Evolutionary conservation across 768 basidiomycete genomes (phyloP).

Genomic region (Panellus pusillus): DNA sequence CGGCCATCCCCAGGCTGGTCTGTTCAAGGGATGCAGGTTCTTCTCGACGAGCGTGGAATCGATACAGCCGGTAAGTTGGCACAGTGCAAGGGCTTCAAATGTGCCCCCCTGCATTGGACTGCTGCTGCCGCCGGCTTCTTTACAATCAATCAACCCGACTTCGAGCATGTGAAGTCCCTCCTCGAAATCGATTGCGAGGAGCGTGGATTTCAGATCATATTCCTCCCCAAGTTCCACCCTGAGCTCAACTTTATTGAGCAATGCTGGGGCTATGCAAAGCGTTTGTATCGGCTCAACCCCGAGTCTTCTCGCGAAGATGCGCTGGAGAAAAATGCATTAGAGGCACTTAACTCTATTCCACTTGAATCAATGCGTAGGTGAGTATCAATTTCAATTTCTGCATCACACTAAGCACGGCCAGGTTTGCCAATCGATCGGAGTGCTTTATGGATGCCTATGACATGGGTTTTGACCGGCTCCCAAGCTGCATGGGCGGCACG

Average conservation of each 20-base stretch:
- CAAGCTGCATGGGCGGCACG: neutral
- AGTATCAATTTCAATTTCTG: neutral
- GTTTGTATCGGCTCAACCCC: neutral
- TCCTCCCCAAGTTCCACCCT: slow-evolving; percentile 6
- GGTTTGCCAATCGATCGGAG: neutral
- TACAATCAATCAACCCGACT: slow-evolving; percentile 32
- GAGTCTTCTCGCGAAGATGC: slow-evolving; percentile 20
- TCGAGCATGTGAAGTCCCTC: slow-evolving; percentile 24
- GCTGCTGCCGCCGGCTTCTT: slow-evolving; percentile 19
- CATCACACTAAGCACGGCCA: neutral
- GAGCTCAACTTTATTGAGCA: too few relatives aligned
- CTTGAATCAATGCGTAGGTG: neutral
- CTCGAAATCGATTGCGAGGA: slow-evolving; percentile 24
- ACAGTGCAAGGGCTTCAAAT: slow-evolving; percentile 19
- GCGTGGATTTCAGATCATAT: slow-evolving; percentile 21
- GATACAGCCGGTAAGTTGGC: neutral
- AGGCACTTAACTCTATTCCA: slow-evolving; percentile 25
- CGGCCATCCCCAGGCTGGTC: neutral
- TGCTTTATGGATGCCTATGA: neutral
- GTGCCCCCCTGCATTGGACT: too few relatives aligned
- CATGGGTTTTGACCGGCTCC: neutral
- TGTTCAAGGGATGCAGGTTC: slow-evolving; percentile 26
- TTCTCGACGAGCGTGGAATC: slow-evolving; percentile 15
- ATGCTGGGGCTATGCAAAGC: slow-evolving; percentile 11
- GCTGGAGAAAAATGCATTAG: slow-evolving; percentile 26